phyloP scores from a whole-genome alignment of 2,329 filamentous ascomycete species.

The Huntiella abstrusa region DNA sequence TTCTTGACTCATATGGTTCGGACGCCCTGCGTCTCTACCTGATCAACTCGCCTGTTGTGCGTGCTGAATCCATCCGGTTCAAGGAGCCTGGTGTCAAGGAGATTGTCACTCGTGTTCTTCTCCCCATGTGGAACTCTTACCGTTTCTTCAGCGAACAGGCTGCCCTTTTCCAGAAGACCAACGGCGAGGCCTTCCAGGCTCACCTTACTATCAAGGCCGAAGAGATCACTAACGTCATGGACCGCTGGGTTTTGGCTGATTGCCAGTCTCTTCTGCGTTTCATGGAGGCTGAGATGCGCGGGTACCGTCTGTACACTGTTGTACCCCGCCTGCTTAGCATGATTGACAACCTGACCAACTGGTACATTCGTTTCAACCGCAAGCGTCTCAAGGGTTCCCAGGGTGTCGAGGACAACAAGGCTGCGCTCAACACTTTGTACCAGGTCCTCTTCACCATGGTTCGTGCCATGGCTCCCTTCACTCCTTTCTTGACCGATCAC shows the following conservation, averaged over 20 bases:
- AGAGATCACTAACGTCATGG: conserved; percentile 45
- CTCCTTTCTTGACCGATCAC: conserved; percentile 74
- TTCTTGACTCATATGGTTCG: conserved; percentile 15
- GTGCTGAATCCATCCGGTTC: conserved; percentile 16
- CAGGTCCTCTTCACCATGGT: conserved; percentile 74
- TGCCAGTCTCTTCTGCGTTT: conserved; percentile 83
- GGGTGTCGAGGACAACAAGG: conserved; percentile 47
- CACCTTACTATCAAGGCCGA: conserved; percentile 11
- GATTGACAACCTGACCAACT: conserved; percentile 78
- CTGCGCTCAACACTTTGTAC: conserved; percentile 73
- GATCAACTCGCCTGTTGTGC: conserved; percentile 16
- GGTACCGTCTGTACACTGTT: conserved; percentile 62
- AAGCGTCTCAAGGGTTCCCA: conserved; percentile 68
- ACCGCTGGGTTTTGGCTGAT: conserved; percentile 83
- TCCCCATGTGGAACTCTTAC: conserved; percentile 17
- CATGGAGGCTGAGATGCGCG: conserved; percentile 80
- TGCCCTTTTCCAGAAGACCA: conserved; percentile 13
- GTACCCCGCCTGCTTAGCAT: conserved; percentile 57
- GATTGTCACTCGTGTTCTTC: conserved; percentile 14
- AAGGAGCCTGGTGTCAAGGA: conserved; percentile 16
- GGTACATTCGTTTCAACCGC: conserved; percentile 82
- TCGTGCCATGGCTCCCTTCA: conserved; percentile 69
- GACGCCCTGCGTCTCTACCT: conserved; percentile 16
- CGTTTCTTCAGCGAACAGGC: conserved; percentile 16
- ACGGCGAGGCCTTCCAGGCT: conserved; percentile 13